Evolutionary conservation across 768 basidiomycete species (phyloP).

Genomic region (Hygrocybe punicea): DNA sequence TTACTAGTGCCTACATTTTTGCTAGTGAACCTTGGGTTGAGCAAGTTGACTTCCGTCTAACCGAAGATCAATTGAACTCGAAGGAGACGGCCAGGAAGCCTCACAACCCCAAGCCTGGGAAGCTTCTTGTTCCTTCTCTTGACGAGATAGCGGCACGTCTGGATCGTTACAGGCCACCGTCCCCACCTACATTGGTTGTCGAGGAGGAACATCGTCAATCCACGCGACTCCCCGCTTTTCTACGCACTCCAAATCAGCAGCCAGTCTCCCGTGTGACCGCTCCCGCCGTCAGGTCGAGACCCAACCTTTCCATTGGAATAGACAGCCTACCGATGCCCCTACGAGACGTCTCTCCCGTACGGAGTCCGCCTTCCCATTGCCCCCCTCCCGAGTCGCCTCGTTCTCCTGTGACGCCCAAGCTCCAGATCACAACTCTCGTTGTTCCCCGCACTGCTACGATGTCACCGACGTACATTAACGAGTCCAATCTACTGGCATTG

Average conservation of each 20-base stretch:
- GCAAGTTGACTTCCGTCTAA: constrained; percentile 59
- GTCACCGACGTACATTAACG: constrained; percentile 48
- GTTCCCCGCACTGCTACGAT: constrained; percentile 44
- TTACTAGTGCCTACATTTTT: constrained; percentile 21
- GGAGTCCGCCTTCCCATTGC: constrained; percentile 12
- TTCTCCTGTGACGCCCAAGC: constrained; percentile 39
- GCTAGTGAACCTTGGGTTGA: constrained; percentile 55
- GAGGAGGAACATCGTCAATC: constrained; percentile 11
- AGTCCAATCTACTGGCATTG: constrained; percentile 50
- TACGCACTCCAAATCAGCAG: constrained; percentile 12
- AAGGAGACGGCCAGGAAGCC: constrained; percentile 12
- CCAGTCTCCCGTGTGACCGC: neutral
- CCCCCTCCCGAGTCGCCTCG: constrained; percentile 34
- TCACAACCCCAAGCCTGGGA: constrained; percentile 13
- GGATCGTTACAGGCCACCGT: constrained; percentile 37
- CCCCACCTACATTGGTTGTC: constrained; percentile 19
- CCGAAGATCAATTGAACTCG: constrained; percentile 24
- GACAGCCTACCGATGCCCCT: constrained; percentile 44
- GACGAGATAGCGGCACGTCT: constrained; percentile 72
- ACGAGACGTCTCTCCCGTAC: constrained; percentile 15
- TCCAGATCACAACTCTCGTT: constrained; percentile 48
- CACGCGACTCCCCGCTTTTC: constrained; percentile 18
- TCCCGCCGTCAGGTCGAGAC: constrained; percentile 5
- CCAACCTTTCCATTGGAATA: constrained; percentile 32
- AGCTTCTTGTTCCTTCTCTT: constrained; percentile 55